Percentiles rank a stretch among this genome's conserved stretches.
Conservation (phyloP, 2,329 filamentous ascomycete species). For the Fusarium hostae region DNA sequence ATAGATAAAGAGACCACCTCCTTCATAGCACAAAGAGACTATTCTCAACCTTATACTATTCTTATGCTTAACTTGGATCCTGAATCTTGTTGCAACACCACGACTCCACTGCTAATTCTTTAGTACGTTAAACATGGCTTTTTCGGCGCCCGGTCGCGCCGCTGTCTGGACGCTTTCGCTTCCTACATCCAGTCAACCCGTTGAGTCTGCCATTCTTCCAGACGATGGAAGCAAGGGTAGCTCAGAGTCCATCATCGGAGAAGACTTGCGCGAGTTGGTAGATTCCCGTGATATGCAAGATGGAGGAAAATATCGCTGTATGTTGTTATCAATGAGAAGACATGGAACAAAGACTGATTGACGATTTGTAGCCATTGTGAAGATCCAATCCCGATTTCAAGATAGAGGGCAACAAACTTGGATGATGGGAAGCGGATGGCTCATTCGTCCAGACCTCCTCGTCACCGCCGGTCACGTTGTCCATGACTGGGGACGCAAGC, state of each 20-base stretch:
- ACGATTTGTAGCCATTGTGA: conserved; percentile 20
- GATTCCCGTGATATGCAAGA: background rate
- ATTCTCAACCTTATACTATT: background rate
- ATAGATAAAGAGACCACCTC: background rate
- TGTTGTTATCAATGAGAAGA: too few species aligned
- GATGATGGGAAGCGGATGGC: conserved; percentile 42
- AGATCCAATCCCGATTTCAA: conserved; percentile 31
- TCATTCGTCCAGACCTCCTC: conserved; percentile 34
- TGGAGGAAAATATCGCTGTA: background rate
- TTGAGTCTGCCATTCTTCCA: background rate
- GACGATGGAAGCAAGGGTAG: background rate
- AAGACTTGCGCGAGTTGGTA: background rate
- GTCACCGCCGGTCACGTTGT: conserved; percentile 41
- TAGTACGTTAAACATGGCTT: background rate
- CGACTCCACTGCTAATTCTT: fast-evolving
- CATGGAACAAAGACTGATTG: fast-evolving
- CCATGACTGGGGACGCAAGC: conserved; percentile 2
- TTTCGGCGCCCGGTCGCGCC: background rate
- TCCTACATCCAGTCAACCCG: background rate
- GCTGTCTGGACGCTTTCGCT: background rate
- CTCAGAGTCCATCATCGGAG: background rate
- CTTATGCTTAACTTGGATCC: too few species aligned
- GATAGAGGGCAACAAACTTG: conserved; percentile 3
- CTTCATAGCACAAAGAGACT: background rate
- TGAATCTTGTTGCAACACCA: background rate